Evolutionary conservation across 108 stramenopile species (phyloP), one percentile per base, ranked within the genome.

Genomic region (Licmophora abbreviata): DNA sequence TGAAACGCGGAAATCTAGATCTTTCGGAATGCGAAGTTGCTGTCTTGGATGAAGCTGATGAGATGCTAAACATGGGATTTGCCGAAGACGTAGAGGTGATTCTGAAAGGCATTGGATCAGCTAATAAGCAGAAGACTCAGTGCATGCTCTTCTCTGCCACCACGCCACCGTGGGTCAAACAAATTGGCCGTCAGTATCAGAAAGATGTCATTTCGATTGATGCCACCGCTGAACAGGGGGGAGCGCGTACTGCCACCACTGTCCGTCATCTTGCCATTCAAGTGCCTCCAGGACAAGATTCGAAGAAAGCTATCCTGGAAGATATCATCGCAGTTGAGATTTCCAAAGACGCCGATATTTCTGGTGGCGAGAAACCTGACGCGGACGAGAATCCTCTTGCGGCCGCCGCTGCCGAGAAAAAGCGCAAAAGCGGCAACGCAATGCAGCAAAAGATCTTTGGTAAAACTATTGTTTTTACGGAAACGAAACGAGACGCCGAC

Each of bases 51-150:
- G 99, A 99, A 73, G 99, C 97, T 17, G 94, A 99, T 71, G 94
- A 96, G 73, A 99, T 99, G 99, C 75, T 99, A 29, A 94, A 95
- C 71, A 98, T 99, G 97, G 99, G 99, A 37, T 99, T 99, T 69
- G 93, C 96, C 29, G 95, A 98, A 40, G 97, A 97, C 51, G 94
- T 99, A 18, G 94, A 97, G 69, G 66, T 75, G 33, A 89, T 99
- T 59, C 73, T 99, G 29, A 73, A 80, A 23, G 82, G 77, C 11
- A 49, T 74, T 25, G 93, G 89, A 2, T 30, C 43, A 30, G 63
- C 47, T 1, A 87, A 85, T 61, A 58, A 58, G 7, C 44, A 79
- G 56, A 88, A 90, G 44, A 79, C 84, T 12, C 99, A 99, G 48
- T 89, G 86, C 29, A 68, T 99, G 4, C 73, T 99, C 20, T 99